Percentiles rank a stretch among this genome's conserved stretches.
These are phyloP conservation scores for Arthrinium phaeospermum DNA, from an alignment of 2,329 filamentous ascomycete genomes.

Conservation along the genomic window DNA sequence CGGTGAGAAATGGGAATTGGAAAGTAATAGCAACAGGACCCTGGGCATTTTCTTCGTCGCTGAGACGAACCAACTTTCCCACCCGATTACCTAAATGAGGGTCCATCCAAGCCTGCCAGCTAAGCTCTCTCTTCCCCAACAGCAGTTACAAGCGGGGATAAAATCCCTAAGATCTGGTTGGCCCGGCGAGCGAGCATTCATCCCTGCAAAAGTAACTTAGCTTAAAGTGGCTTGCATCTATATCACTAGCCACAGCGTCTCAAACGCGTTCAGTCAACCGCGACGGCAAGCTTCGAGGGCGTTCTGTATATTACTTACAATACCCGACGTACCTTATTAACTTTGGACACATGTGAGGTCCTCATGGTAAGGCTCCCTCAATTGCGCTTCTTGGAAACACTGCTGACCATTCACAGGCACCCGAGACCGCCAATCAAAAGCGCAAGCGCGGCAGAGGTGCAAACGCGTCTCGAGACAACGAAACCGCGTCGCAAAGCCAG, in stretches of 20 bases:
- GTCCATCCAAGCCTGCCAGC: not conserved
- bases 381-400: too few relatives aligned
- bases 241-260: not conserved
- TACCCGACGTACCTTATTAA: not conserved
- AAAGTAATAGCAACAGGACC: not conserved
- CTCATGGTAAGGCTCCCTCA: not conserved
- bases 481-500: conserved; percentile 34
- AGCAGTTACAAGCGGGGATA: not conserved
- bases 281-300: conserved; percentile 9
- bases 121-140: conserved; percentile 12
- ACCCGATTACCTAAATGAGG: not conserved
- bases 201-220: not conserved
- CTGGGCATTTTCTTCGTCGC: not conserved
- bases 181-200: not conserved
- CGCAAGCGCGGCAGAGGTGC: conserved; percentile 49
- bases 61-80: not conserved
- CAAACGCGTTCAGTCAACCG: not conserved
- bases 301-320: conserved; percentile 1
- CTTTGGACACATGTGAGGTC: not conserved
- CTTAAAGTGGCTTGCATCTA: not conserved
- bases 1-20: not conserved
- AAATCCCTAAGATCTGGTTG: not conserved
- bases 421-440: conserved; percentile 41
- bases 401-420: conserved; percentile 26
- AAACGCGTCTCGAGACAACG: conserved; percentile 45